Evolutionary conservation across 257 asterid genomes (phyloP), one percentile per base, ranked within the genome.

Genomic region (Solanum infundibuliforme): DNA sequence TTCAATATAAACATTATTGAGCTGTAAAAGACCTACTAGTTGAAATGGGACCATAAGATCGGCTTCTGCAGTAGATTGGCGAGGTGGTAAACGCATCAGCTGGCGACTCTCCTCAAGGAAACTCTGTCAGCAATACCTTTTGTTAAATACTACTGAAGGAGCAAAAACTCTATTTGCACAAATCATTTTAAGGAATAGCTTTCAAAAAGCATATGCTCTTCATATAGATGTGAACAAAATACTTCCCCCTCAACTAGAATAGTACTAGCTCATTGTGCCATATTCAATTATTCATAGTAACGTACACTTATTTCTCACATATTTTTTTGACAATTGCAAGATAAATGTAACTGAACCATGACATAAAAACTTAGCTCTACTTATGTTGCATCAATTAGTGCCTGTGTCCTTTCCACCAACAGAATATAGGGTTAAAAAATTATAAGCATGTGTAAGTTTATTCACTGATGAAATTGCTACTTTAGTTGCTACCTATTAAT

Each of bases 1-100:
- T 41, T 46, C 39, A 4, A 7, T 31, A 72, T 52, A 32, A 74
- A 41, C 58, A 79, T 41, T 32, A 21, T 0, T 58, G 66, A 20
- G 43, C 43, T 48, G 39, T 20, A 82, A 12, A 11, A 82, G 12
- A 86, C 93, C 91, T 91, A 95, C 99, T 91, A 96, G 95, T 91
- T 96, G 99, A 94, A 94, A 97, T 86, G 99, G 99, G 84, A 96
- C 94, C 98, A 95, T 94, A 87, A 96, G 99, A 93, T 96, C 99
- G 87, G 99, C 98, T 93, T 94, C 99, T 89, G 99, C 98, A 83
- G 99, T 94, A 71, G 99, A 97, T 46, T 94, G 98, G 79, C 99
- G 99, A 87, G 99, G 99, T 31, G 99, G 99, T 87, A 97, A 91
- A 86, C 94, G 97, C 99, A 97, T 97, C 91, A 97, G 93, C 92